phyloP scores from a whole-genome alignment of 257 asterid genomes.

The Solanum chilense region DNA sequence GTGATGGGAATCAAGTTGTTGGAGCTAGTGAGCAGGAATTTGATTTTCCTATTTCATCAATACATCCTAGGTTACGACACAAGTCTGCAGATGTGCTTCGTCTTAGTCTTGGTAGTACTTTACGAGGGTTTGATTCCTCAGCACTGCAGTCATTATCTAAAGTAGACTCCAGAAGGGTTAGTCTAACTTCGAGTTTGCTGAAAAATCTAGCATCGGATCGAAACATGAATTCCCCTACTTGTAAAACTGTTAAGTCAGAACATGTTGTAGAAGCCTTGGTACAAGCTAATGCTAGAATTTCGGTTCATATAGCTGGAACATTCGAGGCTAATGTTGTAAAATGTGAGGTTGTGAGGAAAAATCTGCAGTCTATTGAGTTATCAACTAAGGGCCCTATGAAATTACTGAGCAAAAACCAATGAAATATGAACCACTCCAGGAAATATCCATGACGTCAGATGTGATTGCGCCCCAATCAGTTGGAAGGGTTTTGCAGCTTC shows the following conservation, averaged over 20 bases:
- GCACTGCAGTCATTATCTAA: conserved; percentile 11
- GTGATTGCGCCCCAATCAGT: conserved; percentile 14
- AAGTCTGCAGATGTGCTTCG: conserved; percentile 44
- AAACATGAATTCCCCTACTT: conserved; percentile 12
- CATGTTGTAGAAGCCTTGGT: conserved; percentile 37
- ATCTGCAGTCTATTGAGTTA: conserved; percentile 9
- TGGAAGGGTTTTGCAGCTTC: conserved; percentile 33
- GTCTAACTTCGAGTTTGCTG: conserved; percentile 11
- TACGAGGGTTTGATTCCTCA: conserved; percentile 10
- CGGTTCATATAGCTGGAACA: conserved; percentile 21
- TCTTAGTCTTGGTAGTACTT: conserved; percentile 49
- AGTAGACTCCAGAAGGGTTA: conserved; percentile 5
- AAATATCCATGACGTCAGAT: conserved; percentile 1
- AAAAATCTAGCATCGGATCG: conserved; percentile 2
- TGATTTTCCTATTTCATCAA: conserved; percentile 10
- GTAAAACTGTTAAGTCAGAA: conserved; percentile 45
- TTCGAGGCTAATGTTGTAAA: conserved; percentile 23
- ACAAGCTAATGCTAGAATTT: conserved; percentile 21
- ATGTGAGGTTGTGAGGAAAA: conserved; percentile 27
- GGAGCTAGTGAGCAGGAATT: conserved; percentile 13
- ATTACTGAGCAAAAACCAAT: conserved; percentile 24
- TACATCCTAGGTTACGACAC: conserved; percentile 9
- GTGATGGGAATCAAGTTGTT: conserved; percentile 28
- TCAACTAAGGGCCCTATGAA: conserved; percentile 15
- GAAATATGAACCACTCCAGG: conserved; percentile 41